Conservation (phyloP, 257 asterid species). For the Lycium barbarum region DNA sequence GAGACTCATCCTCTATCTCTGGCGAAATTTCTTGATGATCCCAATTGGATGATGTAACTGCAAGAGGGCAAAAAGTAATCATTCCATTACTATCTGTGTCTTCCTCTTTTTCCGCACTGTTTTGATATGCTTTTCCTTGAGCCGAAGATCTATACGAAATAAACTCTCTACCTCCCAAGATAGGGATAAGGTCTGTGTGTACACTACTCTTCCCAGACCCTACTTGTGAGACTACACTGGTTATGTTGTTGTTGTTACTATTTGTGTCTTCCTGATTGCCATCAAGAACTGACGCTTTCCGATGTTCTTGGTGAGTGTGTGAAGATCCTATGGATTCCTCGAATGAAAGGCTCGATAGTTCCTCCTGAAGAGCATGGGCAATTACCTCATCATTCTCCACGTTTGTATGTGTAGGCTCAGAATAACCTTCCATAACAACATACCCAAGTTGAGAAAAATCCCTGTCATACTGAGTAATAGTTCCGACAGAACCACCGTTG, state of each 20-base stretch:
- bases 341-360: constrained; percentile 55
- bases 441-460: constrained; percentile 54
- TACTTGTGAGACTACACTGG: too few species aligned
- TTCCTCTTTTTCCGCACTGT: constrained; percentile 42
- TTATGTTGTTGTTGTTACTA: constrained; percentile 1
- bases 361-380: constrained; percentile 87
- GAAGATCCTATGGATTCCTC: not conserved
- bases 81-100: constrained; percentile 43
- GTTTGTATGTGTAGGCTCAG: constrained; percentile 23
- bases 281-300: constrained; percentile 60
- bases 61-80: constrained; percentile 32
- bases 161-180: too few species aligned
- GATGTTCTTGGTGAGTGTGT: constrained; percentile 49
- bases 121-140: too few species aligned
- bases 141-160: too few species aligned
- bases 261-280: constrained; percentile 48
- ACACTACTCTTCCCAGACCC: too few species aligned
- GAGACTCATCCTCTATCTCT: constrained; percentile 74
- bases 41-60: constrained; percentile 34
- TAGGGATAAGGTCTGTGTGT: too few species aligned
- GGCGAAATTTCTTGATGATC: constrained; percentile 47
- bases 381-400: constrained; percentile 79
- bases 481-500: constrained; percentile 57
- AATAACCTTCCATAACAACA: constrained; percentile 55
- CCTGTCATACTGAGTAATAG: constrained; percentile 58